A percentile compares a stretch with the other conserved stretches of the same genome.
These are phyloP conservation scores for Nitzschia putrida DNA, from an alignment of 108 stramenopile species.

Conservation along the genomic window DNA sequence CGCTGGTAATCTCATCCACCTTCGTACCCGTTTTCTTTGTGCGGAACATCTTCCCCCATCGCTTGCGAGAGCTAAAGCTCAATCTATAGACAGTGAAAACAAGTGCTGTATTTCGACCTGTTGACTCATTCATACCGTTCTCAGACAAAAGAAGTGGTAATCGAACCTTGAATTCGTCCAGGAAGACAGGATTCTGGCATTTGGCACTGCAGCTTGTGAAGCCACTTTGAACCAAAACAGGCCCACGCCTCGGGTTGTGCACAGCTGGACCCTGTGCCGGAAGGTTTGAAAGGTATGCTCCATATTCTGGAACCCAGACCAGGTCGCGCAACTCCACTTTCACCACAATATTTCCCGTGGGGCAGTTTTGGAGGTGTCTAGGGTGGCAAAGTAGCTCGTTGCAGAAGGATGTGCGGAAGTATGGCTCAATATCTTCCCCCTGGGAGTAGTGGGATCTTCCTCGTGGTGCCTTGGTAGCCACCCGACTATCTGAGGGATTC, in stretches of 20 bases:
- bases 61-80: conserved; percentile 47
- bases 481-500: conserved; percentile 23
- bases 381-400: conserved; percentile 85
- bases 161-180: conserved; percentile 87
- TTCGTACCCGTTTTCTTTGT: conserved; percentile 16
- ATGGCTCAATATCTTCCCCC: conserved; percentile 56
- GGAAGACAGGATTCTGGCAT: conserved; percentile 56
- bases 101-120: conserved; percentile 26
- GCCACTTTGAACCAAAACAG: conserved; percentile 68
- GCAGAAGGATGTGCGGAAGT: conserved; percentile 70
- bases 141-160: conserved; percentile 60
- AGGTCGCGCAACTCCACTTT: conserved; percentile 77
- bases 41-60: conserved; percentile 28
- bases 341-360: conserved; percentile 75
- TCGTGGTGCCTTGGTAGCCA: conserved; percentile 20
- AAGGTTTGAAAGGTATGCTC: conserved; percentile 55
- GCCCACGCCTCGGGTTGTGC: conserved; percentile 78
- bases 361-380: conserved; percentile 60
- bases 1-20: conserved; percentile 38
- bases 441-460: conserved; percentile 26
- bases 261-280: conserved; percentile 55
- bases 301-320: conserved; percentile 57
- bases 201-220: conserved; percentile 73
- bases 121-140: conserved; percentile 27
- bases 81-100: conserved; percentile 76